Conservation (phyloP, 306 rosid genomes). For the Cyclanthera cordifolia region DNA sequence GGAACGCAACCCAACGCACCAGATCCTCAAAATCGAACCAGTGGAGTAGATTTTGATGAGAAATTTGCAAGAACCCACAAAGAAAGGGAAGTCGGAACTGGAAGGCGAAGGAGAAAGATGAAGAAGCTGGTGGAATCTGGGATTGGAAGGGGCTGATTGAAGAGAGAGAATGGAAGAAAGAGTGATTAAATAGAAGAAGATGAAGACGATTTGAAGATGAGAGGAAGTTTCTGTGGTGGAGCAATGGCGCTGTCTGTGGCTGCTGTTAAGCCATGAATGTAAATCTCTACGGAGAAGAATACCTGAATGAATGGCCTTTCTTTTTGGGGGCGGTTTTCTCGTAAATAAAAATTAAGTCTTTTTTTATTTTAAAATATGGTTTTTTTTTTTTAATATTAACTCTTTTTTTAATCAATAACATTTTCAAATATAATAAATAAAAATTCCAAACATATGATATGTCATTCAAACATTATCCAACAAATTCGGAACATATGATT, state of each 20-base stretch:
- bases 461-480: too few relatives aligned
- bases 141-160: neutral
- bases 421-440: too few relatives aligned
- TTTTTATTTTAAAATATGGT: too few relatives aligned
- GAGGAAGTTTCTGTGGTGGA: slow-evolving; percentile 1
- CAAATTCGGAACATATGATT: too few relatives aligned
- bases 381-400: too few relatives aligned
- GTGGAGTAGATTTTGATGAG: neutral
- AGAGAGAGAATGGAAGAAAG: neutral
- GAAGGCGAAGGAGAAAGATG: neutral
- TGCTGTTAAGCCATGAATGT: neutral
- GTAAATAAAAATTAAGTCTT: too few relatives aligned
- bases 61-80: neutral
- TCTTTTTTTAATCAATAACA: too few relatives aligned
- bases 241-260: slow-evolving; percentile 1
- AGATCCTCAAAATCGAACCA: neutral
- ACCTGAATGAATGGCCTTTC: too few relatives aligned
- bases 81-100: neutral
- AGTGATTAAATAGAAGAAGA: neutral
- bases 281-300: too few relatives aligned
- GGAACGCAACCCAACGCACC: neutral
- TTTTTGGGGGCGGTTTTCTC: too few relatives aligned
- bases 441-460: too few relatives aligned
- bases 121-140: neutral
- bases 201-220: neutral